phyloP scores from a whole-genome alignment of 257 asterid species.

The Marsdenia floribunda region DNA sequence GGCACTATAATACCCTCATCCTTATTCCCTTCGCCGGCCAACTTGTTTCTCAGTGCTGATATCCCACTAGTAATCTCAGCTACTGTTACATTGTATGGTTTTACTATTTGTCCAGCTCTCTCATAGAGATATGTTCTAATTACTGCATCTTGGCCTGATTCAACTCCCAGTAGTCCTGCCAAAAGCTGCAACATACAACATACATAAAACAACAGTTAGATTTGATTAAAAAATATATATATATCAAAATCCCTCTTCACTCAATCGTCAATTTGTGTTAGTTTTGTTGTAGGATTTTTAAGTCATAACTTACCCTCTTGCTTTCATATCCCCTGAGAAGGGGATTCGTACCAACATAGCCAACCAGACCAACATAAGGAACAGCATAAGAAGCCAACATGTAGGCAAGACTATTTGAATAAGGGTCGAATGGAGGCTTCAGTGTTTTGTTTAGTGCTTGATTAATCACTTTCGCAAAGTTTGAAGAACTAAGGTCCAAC shows the following conservation, averaged over 20 bases:
- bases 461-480: slow-evolving; percentile 31
- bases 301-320: slow-evolving; percentile 23
- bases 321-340: slow-evolving; percentile 20
- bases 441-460: slow-evolving; percentile 39
- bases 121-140: slow-evolving; percentile 34
- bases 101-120: slow-evolving; percentile 19
- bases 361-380: slow-evolving; percentile 39
- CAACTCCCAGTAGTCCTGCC: slow-evolving; percentile 43
- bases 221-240: no score
- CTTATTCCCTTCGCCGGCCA: slow-evolving; percentile 33
- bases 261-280: no score
- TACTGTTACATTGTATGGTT: slow-evolving; percentile 33
- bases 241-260: no score
- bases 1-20: slow-evolving; percentile 42
- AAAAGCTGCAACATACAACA: slow-evolving; percentile 22
- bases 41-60: slow-evolving; percentile 32
- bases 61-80: slow-evolving; percentile 32
- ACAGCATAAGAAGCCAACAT: slow-evolving; percentile 35
- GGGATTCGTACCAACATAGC: slow-evolving; percentile 49
- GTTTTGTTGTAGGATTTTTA: neutral
- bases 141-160: slow-evolving; percentile 43
- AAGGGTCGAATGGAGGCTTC: slow-evolving; percentile 42
- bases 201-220: neutral
- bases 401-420: slow-evolving; percentile 31
- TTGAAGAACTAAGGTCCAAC: slow-evolving; percentile 31